A percentile compares a stretch with the other conserved stretches of the same genome.
These are phyloP conservation scores for Pseudogymnoascus sp. DNA, from an alignment of 2,329 filamentous ascomycete species.

Conservation along the genomic window DNA sequence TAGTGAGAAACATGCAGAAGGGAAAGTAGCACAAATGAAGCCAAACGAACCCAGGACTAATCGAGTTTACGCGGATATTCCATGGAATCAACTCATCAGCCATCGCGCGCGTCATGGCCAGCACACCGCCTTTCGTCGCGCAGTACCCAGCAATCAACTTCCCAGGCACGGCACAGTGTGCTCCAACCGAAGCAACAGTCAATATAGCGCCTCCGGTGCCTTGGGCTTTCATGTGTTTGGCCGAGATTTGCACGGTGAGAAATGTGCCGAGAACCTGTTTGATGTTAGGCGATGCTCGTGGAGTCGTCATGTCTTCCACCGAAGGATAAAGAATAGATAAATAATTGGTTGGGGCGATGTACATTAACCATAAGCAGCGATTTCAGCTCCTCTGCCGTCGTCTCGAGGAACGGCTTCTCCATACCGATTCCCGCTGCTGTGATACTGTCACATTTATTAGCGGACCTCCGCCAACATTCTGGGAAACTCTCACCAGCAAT, in stretches of 20 bases:
- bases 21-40: conserved; percentile 38
- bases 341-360: neutral
- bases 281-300: neutral
- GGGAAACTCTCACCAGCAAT: neutral
- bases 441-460: neutral
- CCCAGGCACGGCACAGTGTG: conserved; percentile 29
- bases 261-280: neutral
- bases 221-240: conserved; percentile 35
- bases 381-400: neutral
- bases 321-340: neutral
- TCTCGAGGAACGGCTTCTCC: neutral
- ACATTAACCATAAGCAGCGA: neutral
- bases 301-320: neutral
- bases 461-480: neutral
- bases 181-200: conserved; percentile 42
- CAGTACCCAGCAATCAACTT: conserved; percentile 23
- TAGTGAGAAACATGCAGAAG: neutral
- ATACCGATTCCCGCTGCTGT: neutral
- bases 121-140: conserved; percentile 35
- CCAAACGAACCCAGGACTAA: conserved; percentile 36
- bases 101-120: conserved; percentile 36
- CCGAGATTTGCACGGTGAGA: neutral
- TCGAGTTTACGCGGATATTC: conserved; percentile 32
- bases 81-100: conserved; percentile 28
- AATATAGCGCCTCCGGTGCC: conserved; percentile 32